Percentiles rank a stretch among this genome's conserved stretches.
These are phyloP conservation scores for Fusarium foetens DNA, from an alignment of 2,329 filamentous ascomycete genomes.

Conservation along the genomic window DNA sequence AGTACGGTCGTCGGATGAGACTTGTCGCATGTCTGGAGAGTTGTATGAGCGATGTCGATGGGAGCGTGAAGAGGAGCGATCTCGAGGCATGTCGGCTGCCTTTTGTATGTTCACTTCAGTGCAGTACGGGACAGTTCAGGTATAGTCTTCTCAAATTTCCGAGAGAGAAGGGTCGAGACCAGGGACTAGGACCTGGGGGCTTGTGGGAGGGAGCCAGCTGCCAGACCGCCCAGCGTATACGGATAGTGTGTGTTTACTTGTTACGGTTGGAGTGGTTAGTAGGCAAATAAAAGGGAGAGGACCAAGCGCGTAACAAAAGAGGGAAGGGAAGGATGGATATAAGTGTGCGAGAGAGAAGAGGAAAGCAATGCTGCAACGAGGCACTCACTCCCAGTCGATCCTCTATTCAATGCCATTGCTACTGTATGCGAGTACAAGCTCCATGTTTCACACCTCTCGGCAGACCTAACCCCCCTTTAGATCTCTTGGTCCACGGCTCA, in stretches of 20 bases:
- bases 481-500: background rate
- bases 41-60: constrained; percentile 28
- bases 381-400: background rate
- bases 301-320: background rate
- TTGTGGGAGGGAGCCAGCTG: background rate
- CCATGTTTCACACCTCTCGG: constrained; percentile 7
- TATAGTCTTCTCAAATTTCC: constrained; percentile 2
- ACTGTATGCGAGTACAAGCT: background rate
- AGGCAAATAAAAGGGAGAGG: background rate
- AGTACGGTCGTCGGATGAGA: constrained; percentile 20
- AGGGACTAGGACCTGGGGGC: background rate
- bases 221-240: background rate
- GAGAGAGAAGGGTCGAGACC: constrained; percentile 1
- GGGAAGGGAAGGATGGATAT: background rate
- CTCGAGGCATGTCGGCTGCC: constrained; percentile 21
- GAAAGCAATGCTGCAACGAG: background rate
- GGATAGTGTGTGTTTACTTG: background rate
- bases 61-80: constrained; percentile 34
- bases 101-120: constrained; percentile 1
- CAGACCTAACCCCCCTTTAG: background rate
- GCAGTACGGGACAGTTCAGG: background rate
- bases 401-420: background rate
- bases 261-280: background rate
- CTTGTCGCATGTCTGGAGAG: constrained; percentile 16
- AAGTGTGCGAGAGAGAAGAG: background rate